Conservation (phyloP, 148 eudicot genomes). For the Camellia granthamiana region DNA sequence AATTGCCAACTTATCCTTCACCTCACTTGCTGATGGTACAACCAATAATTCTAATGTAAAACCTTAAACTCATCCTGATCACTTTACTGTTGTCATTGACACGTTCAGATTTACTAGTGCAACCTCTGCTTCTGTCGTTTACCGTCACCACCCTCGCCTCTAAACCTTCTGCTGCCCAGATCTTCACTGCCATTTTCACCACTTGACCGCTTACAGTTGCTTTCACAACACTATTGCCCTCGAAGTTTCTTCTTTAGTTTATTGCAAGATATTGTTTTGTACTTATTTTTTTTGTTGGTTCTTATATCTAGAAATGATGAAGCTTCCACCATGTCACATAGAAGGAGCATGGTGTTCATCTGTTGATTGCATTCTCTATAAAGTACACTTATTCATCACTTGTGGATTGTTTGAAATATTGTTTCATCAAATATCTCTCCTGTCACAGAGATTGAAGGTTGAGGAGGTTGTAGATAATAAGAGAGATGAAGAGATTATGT, state of each 20-base stretch:
- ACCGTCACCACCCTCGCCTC: not conserved
- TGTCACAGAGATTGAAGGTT: constrained; percentile 45
- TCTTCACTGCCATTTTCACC: not conserved
- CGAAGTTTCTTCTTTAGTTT: not conserved
- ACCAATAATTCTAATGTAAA: not conserved
- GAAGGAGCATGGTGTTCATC: constrained; percentile 4
- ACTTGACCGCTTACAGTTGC: not conserved
- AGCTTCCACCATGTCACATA: not conserved
- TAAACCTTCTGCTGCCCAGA: not conserved
- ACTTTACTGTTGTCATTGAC: not conserved
- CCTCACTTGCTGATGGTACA: not conserved
- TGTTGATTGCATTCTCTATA: not conserved
- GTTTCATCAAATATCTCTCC: not conserved
- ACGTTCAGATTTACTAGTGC: not conserved
- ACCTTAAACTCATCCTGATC: not conserved
- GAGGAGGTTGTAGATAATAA: constrained; percentile 25
- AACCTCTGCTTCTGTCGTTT: constrained; percentile 3
- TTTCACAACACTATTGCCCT: not conserved
- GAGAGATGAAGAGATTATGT: constrained; percentile 21
- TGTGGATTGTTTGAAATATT: not conserved
- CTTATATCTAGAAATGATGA: not conserved
- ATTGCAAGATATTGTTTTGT: not conserved
- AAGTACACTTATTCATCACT: not conserved
- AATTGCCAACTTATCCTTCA: not conserved
- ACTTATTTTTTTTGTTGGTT: not conserved